Evolutionary conservation across 2,329 filamentous ascomycete genomes (phyloP), one percentile per base, ranked within the genome.

Genomic region (Clonostachys rhizophaga): DNA sequence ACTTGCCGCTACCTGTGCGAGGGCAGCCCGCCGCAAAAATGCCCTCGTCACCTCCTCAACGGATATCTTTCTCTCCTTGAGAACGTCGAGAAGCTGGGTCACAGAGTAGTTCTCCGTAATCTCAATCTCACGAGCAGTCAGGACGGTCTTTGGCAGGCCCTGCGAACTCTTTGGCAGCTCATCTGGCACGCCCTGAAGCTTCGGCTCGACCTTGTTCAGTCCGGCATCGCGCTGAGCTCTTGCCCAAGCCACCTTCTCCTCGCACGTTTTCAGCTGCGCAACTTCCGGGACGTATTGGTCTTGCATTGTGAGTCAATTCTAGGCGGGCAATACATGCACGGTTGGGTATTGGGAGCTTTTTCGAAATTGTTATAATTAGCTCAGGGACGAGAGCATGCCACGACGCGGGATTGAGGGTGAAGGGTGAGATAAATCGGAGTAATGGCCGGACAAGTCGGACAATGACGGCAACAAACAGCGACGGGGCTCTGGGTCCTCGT

Each of bases 181-280:
- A 8, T 50, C 34, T 0, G 58, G 58, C 24, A 60, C 17, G 4
- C 57, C 55, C 9, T 57, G 34, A 1, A 60, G 52, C 43, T 53
- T 53, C 1, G 58, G 58, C 17, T 57, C 50, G 12, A 60, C 58
- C 35, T 59, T 60, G 18, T 47, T 50, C n/a, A 60, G 52, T 2
- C 51, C 49, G 13, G 48, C 51, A 51, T 60, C 55, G 2, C 58
- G 57, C 13, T 49, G 39, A 18, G 47, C 47, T 39, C 48, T 9
- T n/a, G 45, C 45, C 18, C 34, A 18, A 3, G 24, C 13, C 13
- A 40, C 45, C n/a, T 47, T 42, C n/a, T 42, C 36, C 18, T 47
- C 36, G 11, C 14, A 39, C 10, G 36, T 39, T 18, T 39, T 39
- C 14, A 39, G 36, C 24, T 30, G 24, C 24, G 24, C 24, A 30